Conservation (phyloP, 176 grass and related monocot genomes). For the Lolium perenne region DNA sequence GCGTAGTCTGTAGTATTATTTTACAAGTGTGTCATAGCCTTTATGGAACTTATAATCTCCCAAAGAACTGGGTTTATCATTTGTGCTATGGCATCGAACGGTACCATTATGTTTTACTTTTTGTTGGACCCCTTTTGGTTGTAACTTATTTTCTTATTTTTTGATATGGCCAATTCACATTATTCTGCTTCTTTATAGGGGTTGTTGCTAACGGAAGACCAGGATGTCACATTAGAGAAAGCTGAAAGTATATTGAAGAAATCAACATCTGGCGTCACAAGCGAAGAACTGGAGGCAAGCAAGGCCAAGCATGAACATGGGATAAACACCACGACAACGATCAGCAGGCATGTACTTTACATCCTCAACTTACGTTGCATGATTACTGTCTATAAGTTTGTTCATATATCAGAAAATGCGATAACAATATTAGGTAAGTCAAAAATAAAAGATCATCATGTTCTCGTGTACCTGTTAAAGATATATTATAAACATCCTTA, state of each 20-base stretch:
- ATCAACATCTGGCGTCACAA: conserved; percentile 36
- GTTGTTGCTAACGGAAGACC: conserved; percentile 33
- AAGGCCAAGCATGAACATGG: conserved; percentile 31
- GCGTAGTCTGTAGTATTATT: not conserved
- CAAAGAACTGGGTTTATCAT: not conserved
- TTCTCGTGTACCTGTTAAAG: not conserved
- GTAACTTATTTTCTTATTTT: conserved; percentile 4
- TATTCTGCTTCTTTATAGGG: conserved; percentile 30
- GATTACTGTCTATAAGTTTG: conserved; percentile 59
- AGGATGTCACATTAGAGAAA: conserved; percentile 12
- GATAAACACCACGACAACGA: conserved; percentile 1
- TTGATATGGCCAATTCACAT: conserved; percentile 3
- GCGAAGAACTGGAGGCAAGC: conserved; percentile 20
- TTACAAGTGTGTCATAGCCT: not conserved
- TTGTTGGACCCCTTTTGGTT: not conserved
- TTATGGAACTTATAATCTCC: conserved; percentile 11
- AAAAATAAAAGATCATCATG: conserved; percentile 7
- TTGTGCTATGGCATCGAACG: not conserved
- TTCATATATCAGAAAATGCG: conserved; percentile 35
- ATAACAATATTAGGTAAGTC: conserved; percentile 37
- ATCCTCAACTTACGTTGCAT: conserved; percentile 58
- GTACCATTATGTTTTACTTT: not conserved
- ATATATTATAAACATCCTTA: conserved; percentile 3
- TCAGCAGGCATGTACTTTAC: conserved; percentile 63
- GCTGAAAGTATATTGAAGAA: conserved; percentile 29